Base-by-base conservation (phyloP, 345 rosid genomes). In the Nephelium lappaceum region DNA sequence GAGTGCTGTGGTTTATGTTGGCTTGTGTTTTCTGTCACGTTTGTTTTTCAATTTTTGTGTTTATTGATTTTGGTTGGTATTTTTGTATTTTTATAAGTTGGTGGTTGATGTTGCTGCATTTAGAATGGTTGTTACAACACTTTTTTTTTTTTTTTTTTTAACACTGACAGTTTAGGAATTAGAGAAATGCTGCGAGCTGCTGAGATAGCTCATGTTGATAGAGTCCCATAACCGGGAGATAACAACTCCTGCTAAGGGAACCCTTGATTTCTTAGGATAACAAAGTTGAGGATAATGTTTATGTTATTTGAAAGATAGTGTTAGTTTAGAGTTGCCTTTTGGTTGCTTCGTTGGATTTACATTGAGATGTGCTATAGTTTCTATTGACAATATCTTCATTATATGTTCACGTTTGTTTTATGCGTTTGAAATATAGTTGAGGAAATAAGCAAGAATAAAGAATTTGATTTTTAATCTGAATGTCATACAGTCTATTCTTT, bases 101-200 rank as follows among this genome's bases (percentile, higher is more conserved):
- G 58, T 23, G 43, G 42, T 21, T 9, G 39, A 60, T 16, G 43
- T 45, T 39, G n/a, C 43, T 9, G 42, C 6, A 5, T 42, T 71
- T 78, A n/a, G 47, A 41, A 36, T 76, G 73, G 43, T 65, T 67
- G 70, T 76, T 12, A 42, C 23, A 42, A 45, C 15, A 19, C 19
- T 45, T 9, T 23, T 38, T 45, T 45, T 27, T 27, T 27, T 27
- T 27, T 27, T 31, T 31, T 31, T 1, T n/a, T n/a, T n/a, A n/a
- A n/a, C n/a, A n/a, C n/a, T 31, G 36, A 31, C 36, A 31, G 3
- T 31, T 31, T 31, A 31, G 36, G 36, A 31, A 4, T 4, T 31
- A 31, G 36, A 31, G 36, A 31, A 31, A 3, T 31, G 36, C 36
- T 31, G 36, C 3, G 36, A 0, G 1, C 36, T 31, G 3, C 36